Conservation (phyloP, 1,284 basidiomycete genomes). For the Microbotryum violaceum region DNA sequence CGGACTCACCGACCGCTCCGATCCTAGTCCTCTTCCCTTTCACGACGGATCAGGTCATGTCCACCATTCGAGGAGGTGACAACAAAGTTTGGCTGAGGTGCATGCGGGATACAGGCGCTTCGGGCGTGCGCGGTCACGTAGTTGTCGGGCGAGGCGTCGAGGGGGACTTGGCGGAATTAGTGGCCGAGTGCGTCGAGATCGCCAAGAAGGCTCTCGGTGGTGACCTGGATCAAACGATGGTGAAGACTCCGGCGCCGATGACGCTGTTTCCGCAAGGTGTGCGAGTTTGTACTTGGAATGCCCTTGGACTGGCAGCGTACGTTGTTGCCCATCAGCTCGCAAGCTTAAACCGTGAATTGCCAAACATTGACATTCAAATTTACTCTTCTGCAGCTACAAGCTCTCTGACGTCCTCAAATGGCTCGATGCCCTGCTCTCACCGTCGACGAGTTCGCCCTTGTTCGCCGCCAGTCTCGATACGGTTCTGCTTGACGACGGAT, state of each 20-base stretch:
- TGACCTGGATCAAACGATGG: background rate
- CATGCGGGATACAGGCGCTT: constrained; percentile 10
- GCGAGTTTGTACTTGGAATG: constrained; percentile 33
- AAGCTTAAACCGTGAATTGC: no score
- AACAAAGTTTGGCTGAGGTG: constrained; percentile 12
- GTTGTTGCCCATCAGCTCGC: no score
- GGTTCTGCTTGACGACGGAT: constrained; percentile 34
- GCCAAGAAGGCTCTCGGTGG: background rate
- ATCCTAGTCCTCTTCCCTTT: constrained; percentile 25
- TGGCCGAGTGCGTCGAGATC: constrained; percentile 6
- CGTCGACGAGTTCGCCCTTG: background rate
- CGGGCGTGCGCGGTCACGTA: constrained; percentile 4
- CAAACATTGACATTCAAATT: no score
- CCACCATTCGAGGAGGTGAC: constrained; percentile 14
- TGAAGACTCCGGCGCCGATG: background rate
- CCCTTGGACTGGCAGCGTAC: constrained; percentile 4
- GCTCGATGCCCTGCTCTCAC: constrained; percentile 11
- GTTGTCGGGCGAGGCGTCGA: constrained; percentile 17
- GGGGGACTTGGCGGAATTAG: constrained; percentile 9
- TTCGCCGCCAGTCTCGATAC: constrained; percentile 14
- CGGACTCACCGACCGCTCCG: background rate
- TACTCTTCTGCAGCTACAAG: constrained; percentile 13
- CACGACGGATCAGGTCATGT: constrained; percentile 7
- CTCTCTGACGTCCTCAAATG: constrained; percentile 16
- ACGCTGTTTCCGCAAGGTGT: constrained; percentile 1